These are phyloP conservation scores for Lichtheimia corymbifera DNA, from an alignment of 371 early-diverging fungal species.

Conservation along the genomic window DNA sequence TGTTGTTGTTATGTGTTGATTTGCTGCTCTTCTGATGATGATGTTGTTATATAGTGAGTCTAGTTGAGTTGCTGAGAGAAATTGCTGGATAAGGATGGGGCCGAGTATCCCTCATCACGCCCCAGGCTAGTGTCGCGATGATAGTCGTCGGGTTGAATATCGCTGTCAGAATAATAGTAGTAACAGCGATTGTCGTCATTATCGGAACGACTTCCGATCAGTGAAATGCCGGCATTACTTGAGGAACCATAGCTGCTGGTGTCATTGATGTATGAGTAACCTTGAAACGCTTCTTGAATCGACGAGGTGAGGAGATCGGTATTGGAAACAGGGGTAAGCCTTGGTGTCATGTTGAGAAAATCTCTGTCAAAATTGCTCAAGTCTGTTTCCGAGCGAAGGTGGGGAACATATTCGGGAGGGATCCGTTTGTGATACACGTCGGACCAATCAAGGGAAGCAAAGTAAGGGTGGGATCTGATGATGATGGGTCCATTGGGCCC, in stretches of 20 bases:
- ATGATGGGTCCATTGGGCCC: constrained; percentile 62
- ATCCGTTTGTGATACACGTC: constrained; percentile 69
- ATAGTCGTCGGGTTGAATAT: constrained; percentile 21
- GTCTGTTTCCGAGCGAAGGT: constrained; percentile 47
- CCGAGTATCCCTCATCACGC: constrained; percentile 6
- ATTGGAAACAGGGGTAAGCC: constrained; percentile 36
- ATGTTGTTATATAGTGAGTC: too few species aligned
- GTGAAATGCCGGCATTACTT: not conserved
- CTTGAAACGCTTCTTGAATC: constrained; percentile 56
- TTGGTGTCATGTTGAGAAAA: constrained; percentile 46
- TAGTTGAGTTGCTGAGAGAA: not conserved
- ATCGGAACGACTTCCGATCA: constrained; percentile 8
- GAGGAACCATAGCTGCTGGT: constrained; percentile 1
- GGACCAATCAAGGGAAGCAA: constrained; percentile 70
- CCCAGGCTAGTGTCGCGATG: constrained; percentile 1
- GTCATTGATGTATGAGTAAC: constrained; percentile 54
- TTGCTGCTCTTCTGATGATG: too few species aligned
- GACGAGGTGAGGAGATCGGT: constrained; percentile 46
- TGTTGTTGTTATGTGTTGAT: not conserved
- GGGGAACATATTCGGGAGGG: constrained; percentile 61
- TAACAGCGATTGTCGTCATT: not conserved
- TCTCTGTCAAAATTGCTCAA: constrained; percentile 63
- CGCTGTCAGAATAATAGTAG: constrained; percentile 24
- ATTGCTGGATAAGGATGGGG: not conserved
- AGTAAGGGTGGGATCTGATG: constrained; percentile 71